Evolutionary conservation across 2,329 filamentous ascomycete genomes (phyloP).

Genomic region (Apiospora hydei): DNA sequence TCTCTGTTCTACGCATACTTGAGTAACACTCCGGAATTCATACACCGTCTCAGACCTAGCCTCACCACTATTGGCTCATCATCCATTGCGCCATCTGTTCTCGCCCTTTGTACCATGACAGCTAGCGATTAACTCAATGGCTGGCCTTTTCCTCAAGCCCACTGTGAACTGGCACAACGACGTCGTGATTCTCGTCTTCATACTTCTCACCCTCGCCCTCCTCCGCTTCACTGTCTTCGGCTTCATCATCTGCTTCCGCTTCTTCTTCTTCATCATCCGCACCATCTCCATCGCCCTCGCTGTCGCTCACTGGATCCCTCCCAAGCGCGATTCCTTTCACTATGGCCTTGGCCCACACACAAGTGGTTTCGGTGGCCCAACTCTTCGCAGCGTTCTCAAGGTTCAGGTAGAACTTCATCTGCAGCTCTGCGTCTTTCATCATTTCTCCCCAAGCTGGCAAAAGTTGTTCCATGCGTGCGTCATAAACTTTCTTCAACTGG

Average conservation of each 20-base stretch:
- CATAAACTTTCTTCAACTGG: slow-evolving; percentile 44
- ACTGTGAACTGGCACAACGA: background rate
- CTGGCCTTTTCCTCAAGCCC: background rate
- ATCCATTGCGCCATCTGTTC: background rate
- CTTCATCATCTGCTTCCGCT: background rate
- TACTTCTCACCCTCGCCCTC: background rate
- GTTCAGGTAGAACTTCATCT: background rate
- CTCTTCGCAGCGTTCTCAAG: background rate
- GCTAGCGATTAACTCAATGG: background rate
- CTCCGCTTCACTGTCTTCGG: background rate
- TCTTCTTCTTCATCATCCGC: background rate
- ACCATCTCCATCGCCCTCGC: background rate
- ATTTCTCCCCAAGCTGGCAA: slow-evolving; percentile 41
- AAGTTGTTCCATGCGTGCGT: slow-evolving; percentile 40
- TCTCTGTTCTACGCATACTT: background rate
- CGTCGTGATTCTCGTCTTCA: background rate
- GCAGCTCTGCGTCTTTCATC: background rate
- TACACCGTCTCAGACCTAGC: background rate
- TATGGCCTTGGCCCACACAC: background rate
- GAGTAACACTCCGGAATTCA: background rate
- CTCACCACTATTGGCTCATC: background rate
- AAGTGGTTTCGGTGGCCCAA: background rate
- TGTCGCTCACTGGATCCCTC: background rate
- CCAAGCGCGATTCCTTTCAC: background rate
- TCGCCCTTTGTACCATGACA: background rate